A percentile compares a stretch with the other conserved stretches of the same genome.
These are phyloP conservation scores for Russula sp. DNA, from an alignment of 768 basidiomycete species.

Conservation along the genomic window DNA sequence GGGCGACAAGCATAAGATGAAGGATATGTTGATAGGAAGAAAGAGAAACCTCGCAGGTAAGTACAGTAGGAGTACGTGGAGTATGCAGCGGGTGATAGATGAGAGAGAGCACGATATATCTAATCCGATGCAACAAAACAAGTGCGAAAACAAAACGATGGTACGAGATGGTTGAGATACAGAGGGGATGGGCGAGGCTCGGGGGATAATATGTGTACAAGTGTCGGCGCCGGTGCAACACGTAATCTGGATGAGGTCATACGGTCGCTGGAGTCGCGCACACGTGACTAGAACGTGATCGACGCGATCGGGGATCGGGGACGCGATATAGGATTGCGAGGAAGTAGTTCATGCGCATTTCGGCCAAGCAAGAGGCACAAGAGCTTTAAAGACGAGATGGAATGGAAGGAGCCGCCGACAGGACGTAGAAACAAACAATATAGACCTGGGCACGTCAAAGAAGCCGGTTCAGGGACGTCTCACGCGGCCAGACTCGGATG, in stretches of 20 bases:
- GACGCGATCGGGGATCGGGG: constrained; percentile 6
- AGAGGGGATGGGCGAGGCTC: background rate
- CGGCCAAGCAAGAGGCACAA: background rate
- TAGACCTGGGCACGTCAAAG: constrained; percentile 2
- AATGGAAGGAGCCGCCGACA: background rate
- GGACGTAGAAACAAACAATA: background rate
- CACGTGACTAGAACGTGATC: constrained; percentile 17
- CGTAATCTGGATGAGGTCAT: background rate
- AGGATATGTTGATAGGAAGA: background rate
- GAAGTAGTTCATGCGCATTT: constrained; percentile 3
- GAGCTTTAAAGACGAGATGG: background rate
- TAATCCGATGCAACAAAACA: constrained; percentile 19
- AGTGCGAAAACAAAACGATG: constrained; percentile 21
- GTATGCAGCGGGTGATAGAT: background rate
- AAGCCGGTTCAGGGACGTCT: background rate
- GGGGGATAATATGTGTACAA: background rate
- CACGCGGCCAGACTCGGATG: background rate
- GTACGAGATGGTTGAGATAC: constrained; percentile 8
- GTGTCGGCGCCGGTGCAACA: background rate
- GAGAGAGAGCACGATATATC: constrained; percentile 6
- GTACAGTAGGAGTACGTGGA: background rate
- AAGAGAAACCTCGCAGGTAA: constrained; percentile 2
- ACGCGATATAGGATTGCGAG: background rate
- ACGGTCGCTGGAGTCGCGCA: background rate
- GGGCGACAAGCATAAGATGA: background rate